Evolutionary conservation across 2,329 filamentous ascomycete species (phyloP), one percentile per base, ranked within the genome.

Genomic region (Ophiostoma australiae): DNA sequence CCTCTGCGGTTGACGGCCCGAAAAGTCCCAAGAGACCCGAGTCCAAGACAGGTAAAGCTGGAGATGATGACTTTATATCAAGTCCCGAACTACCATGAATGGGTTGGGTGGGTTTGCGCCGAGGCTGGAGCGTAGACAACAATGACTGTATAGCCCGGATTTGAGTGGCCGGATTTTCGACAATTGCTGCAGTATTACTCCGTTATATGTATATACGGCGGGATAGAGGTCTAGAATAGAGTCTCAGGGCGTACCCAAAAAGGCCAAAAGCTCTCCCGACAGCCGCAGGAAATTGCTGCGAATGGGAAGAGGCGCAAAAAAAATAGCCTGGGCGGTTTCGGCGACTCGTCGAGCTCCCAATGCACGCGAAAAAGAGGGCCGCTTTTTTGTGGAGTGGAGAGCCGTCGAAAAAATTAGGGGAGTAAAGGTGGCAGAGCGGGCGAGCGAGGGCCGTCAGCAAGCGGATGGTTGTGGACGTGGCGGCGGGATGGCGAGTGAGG

Each of bases 381-480:
- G 67, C 67, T 58, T 67, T 67, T 63, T 39, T 69, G 68, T 71
- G 70, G 68, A 68, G 70, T 67, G 63, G 63, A 66, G 63, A 66
- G 63, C 33, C 63, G 63, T 66, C 63, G 63, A 39, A 41, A 66
- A 66, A 39, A 20, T 65, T 17, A 15, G 63, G 27, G 58, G 52
- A 11, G 4, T 20, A 31, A 2, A 6, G 33, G 27, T 17, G 58
- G 11, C n/a, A 61, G 58, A 17, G 58, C 5, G 5, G n/a, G 4
- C 6, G 58, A 58, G 52, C 44, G 44, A 48, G 20, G 44, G 44
- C 52, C 52, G 52, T 58, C 52, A 58, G n/a, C 52, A 48, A 48
- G 44, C 44, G 44, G 41, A 2, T 44, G 41, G 41, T 44, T 39
- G 37, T 39, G 37, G 37, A 39, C 37, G 37, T 39, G 37, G 8